Evolutionary conservation across 73 alveolate species (phyloP), one percentile per base, ranked within the genome.

Genomic region (Stentor coeruleus): DNA sequence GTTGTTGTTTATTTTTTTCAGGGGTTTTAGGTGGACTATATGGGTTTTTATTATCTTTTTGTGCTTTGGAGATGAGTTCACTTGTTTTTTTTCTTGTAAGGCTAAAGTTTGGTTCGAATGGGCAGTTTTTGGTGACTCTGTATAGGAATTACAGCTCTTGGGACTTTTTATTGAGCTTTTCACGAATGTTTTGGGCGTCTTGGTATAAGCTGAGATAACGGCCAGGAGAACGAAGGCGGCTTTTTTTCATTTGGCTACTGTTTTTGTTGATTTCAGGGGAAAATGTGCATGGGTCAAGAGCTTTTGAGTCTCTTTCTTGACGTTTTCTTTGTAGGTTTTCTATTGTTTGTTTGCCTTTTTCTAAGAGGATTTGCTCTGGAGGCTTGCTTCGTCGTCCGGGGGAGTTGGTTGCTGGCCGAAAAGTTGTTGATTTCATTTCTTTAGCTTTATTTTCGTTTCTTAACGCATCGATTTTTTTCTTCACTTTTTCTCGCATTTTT

Each of bases 221-320:
- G n/a, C n/a, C n/a, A n/a, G n/a, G n/a, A n/a, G n/a, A n/a, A n/a
- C n/a, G n/a, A n/a, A n/a, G n/a, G n/a, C n/a, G n/a, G n/a, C n/a
- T n/a, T n/a, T n/a, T n/a, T n/a, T n/a, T n/a, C n/a, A n/a, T n/a
- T n/a, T n/a, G n/a, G n/a, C n/a, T n/a, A n/a, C n/a, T n/a, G n/a
- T n/a, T n/a, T n/a, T 49, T 49, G 66, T 49, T 49, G 66, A 49
- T 49, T 49, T 49, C 66, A 49, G 66, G 66, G 6, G 66, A 49
- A 49, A 49, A 49, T 11, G 66, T 49, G 66, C 66, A 49, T 49
- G 6, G 28, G 20, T 49, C 20, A 11, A 6, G 6, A 6, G 66
- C 6, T 49, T 49, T 49, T 49, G 6, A 6, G 28, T 49, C 66
- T 11, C 6, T 49, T 49, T 11, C 66, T 20, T 6, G 6, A 11